A percentile compares a stretch with the other conserved stretches of the same genome.
Evolutionary conservation across 2,329 filamentous ascomycete species (phyloP).

Genomic region (Venturia aucupariae): DNA sequence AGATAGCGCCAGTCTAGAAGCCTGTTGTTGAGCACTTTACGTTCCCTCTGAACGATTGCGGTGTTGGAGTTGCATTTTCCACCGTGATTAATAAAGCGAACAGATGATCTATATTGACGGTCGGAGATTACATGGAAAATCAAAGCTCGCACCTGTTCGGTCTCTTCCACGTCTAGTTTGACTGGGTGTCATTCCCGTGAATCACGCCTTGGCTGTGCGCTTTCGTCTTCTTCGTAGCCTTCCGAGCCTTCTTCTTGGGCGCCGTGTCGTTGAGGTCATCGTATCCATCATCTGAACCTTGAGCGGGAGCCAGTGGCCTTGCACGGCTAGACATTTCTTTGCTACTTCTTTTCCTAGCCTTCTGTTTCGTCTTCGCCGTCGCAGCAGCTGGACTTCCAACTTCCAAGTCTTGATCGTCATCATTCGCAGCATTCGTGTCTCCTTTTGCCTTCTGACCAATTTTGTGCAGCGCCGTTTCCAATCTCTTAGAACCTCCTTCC

Average conservation of each 20-base stretch:
- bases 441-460: constrained; percentile 33
- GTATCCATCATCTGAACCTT: background rate
- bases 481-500: constrained; percentile 59
- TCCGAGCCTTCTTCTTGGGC: constrained; percentile 5
- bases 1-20: no score
- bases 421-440: background rate
- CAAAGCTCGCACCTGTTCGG: background rate
- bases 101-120: background rate
- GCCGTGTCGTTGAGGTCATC: background rate
- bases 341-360: background rate
- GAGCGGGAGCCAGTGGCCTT: background rate
- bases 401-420: background rate
- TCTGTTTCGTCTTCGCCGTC: background rate
- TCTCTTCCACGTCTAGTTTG: background rate
- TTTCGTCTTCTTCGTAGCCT: background rate
- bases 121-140: background rate
- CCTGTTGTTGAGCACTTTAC: no score
- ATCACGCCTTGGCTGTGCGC: background rate
- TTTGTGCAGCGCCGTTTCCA: constrained; percentile 64
- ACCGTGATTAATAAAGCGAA: no score
- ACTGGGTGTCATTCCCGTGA: background rate
- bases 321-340: background rate
- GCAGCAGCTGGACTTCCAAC: background rate
- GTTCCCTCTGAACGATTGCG: no score
- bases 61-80: no score